Base-by-base conservation (phyloP, 2,329 filamentous ascomycete genomes). In the Rutstroemia sp. region DNA sequence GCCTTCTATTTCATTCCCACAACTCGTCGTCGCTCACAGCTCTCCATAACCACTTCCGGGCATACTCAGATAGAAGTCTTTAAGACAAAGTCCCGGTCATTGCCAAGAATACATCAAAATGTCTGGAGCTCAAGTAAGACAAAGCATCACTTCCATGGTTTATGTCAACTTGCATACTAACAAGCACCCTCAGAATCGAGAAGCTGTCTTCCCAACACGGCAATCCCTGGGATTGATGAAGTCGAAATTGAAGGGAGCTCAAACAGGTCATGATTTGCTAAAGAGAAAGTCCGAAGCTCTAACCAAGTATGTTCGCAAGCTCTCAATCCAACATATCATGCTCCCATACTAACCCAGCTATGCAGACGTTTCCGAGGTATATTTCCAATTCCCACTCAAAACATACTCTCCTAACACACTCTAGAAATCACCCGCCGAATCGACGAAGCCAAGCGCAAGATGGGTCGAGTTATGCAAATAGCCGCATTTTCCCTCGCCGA, bases 381-480 rank as follows among this genome's bases (percentile, higher is more conserved):
- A 68, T 66, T 38, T 41, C 12, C 38, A 16, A 41, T 30, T 10
- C 39, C n/a, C 21, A 17, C 17, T 46, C 5, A 23, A 27, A 27
- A 5, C 27, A 3, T 30, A 17, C 5, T 30, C n/a, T 46, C 61
- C 58, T 54, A 64, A 16, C 4, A n/a, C 16, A 9, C 8, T n/a
- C 16, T 71, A 89, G 94, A 99, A 68, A 99, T 99, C 68, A 96
- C 94, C 50, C 84, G 86, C 71, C 88, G 94, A 69, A 99, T 99
- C 73, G 92, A 99, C 76, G 94, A 99, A 73, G 94, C 94, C 44
- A 99, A 99, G 75, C 88, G 92, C 67, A 99, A 99, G 78, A 99
- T 99, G 92, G 94, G 94, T 57, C 84, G 92, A 37, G 94, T 99
- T 39, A 99, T 99, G 94, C 92, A 97, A 73, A 95, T 99, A 69